These are phyloP conservation scores for Arachnopeziza araneosa DNA, from an alignment of 2,329 filamentous ascomycete genomes.

Conservation along the genomic window DNA sequence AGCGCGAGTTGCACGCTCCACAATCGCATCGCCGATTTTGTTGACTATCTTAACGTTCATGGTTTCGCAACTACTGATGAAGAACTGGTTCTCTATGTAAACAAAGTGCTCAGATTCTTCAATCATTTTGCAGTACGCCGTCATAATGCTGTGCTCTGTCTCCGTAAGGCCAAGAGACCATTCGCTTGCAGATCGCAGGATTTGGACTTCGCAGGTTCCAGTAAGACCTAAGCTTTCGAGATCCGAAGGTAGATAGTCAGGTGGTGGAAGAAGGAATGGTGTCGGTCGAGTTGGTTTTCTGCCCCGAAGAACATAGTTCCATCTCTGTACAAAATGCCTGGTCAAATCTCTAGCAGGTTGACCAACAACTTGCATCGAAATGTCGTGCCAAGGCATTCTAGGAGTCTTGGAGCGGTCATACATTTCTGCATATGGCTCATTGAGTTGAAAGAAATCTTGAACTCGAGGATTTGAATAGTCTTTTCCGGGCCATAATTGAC, in stretches of 20 bases:
- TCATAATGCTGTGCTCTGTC: slow-evolving; percentile 92
- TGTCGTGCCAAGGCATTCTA: slow-evolving; percentile 98
- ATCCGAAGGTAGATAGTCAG: slow-evolving; percentile 82
- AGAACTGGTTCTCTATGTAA: slow-evolving; percentile 99
- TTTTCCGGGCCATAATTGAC: slow-evolving; percentile 94
- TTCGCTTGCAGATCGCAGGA: slow-evolving; percentile 79
- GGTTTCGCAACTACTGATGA: slow-evolving; percentile 87
- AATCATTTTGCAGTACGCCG: slow-evolving; percentile 90
- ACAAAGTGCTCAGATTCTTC: slow-evolving; percentile 94
- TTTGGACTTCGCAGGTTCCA: slow-evolving; percentile 94
- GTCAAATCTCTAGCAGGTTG: slow-evolving; percentile 92
- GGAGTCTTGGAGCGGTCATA: slow-evolving; percentile 86
- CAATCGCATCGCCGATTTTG: slow-evolving; percentile 87
- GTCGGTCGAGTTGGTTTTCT: slow-evolving; percentile 90
- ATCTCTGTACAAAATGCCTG: slow-evolving; percentile 92
- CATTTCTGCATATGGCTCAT: slow-evolving; percentile 98
- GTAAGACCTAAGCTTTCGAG: slow-evolving; percentile 82
- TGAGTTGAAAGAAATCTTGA: slow-evolving; percentile 87
- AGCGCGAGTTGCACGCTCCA: slow-evolving; percentile 84
- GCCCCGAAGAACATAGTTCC: slow-evolving; percentile 94
- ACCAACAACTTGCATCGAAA: slow-evolving; percentile 95
- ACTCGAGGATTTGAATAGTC: slow-evolving; percentile 97
- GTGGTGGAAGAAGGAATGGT: slow-evolving; percentile 86
- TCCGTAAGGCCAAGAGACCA: slow-evolving; percentile 91
- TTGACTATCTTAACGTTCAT: slow-evolving; percentile 86